Percentiles rank a stretch among this genome's conserved stretches.
Conservation (phyloP, 768 basidiomycete genomes). For the Tulasnella sp. region DNA sequence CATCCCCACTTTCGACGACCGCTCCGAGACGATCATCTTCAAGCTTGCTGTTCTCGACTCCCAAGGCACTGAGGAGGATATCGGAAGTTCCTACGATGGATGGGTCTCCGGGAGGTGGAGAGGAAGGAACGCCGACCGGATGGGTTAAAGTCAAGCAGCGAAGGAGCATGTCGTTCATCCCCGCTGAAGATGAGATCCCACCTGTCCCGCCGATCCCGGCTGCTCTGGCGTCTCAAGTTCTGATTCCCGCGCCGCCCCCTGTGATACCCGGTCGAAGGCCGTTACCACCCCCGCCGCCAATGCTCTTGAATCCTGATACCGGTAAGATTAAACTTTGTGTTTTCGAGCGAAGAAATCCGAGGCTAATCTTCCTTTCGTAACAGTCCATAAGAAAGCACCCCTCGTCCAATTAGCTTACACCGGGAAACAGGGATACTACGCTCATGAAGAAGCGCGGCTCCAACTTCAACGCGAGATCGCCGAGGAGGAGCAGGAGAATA, state of each 20-base stretch:
- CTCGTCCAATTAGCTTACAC: conserved; percentile 16
- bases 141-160: neutral
- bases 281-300: neutral
- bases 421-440: conserved; percentile 20
- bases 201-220: neutral
- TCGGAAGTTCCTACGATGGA: conserved; percentile 50
- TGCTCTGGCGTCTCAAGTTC: neutral
- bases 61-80: neutral
- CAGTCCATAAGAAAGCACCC: conserved; percentile 5
- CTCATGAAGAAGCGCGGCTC: neutral
- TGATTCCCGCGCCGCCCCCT: neutral
- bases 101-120: neutral
- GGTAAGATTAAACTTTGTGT: neutral
- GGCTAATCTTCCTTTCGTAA: neutral
- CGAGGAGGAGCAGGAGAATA: neutral
- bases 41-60: conserved; percentile 2
- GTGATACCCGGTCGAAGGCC: neutral
- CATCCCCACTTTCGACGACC: neutral
- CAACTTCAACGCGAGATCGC: conserved; percentile 11
- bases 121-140: neutral
- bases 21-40: neutral
- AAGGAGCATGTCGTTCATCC: neutral
- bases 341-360: neutral
- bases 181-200: neutral
- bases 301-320: neutral